Evolutionary conservation across 306 rosid species (phyloP), one percentile per base, ranked within the genome.

Genomic region (Delonix regia): DNA sequence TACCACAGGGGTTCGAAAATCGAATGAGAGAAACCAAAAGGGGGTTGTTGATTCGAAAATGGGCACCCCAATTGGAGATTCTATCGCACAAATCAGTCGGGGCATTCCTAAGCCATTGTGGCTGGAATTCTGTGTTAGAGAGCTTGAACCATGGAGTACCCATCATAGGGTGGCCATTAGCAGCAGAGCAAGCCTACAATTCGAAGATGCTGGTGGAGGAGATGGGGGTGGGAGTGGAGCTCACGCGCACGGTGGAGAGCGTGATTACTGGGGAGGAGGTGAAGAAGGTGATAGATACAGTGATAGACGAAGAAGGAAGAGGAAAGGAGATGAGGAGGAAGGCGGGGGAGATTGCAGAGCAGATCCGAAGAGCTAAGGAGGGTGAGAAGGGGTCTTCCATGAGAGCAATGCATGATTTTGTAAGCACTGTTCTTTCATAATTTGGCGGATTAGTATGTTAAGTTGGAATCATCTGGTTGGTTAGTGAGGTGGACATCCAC

Each of bases 61-160:
- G 98, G 97, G 97, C 93, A 7, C 96, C 96, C 9, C 97, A 92
- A 8, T 63, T 89, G 88, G 96, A 90, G 76, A 94, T 94, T 53
- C 62, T 94, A 1, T 73, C 90, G 0, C 97, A 94, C 78, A 69
- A 33, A 19, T 77, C 91, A 9, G 79, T 84, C 0, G 90, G 94
- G 1, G 96, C 82, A 2, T 92, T 94, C 78, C 63, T 94, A 21
- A 89, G 97, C 62, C 97, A 94, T n/a, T 94, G 98, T 63, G 97
- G 97, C 7, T 92, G 97, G 97, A 94, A 92, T 53, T 94, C 97
- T 6, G 85, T 89, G 69, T 42, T 89, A 87, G 98, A 92, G 80
- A 90, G 97, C 38, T 84, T 94, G 10, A 77, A 91, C 71, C 24
- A 80, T 14, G 98, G 98, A 0, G 94, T 92, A n/a, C 96, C 97